These are phyloP conservation scores for Nicotiana tabacum DNA, from an alignment of 257 asterid genomes.

Conservation along the genomic window DNA sequence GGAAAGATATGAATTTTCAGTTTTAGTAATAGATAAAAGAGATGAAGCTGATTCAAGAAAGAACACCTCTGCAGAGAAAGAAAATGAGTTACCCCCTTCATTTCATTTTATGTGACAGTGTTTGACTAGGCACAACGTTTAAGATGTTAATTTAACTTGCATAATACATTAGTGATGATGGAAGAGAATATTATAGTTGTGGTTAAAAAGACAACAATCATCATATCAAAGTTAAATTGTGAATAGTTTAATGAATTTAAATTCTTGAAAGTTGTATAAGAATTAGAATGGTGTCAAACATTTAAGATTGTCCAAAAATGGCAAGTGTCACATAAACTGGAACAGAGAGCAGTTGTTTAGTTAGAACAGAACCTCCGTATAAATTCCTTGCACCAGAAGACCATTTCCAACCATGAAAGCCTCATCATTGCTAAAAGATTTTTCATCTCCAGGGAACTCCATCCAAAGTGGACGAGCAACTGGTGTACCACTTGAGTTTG, in stretches of 20 bases:
- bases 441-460: constrained; percentile 91
- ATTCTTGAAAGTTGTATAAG: background rate
- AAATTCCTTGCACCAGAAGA: constrained; percentile 94
- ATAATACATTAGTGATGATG: background rate
- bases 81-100: background rate
- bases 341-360: background rate
- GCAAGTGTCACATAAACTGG: background rate
- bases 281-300: background rate
- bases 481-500: constrained; percentile 80
- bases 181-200: background rate
- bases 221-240: background rate
- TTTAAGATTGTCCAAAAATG: background rate
- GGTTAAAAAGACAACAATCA: background rate
- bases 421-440: constrained; percentile 77
- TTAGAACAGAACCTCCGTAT: constrained; percentile 55
- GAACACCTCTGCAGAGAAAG: background rate
- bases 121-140: background rate
- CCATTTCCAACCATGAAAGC: constrained; percentile 95
- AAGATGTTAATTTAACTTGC: background rate
- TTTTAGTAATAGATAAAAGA: background rate
- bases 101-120: background rate
- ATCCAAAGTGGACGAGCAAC: constrained; percentile 96
- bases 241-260: background rate
- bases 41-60: background rate
- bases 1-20: constrained; percentile 8